Evolutionary conservation across 371 early-diverging fungal species (phyloP), one percentile per base, ranked within the genome.

Genomic region (Saksenaea oblongispora): DNA sequence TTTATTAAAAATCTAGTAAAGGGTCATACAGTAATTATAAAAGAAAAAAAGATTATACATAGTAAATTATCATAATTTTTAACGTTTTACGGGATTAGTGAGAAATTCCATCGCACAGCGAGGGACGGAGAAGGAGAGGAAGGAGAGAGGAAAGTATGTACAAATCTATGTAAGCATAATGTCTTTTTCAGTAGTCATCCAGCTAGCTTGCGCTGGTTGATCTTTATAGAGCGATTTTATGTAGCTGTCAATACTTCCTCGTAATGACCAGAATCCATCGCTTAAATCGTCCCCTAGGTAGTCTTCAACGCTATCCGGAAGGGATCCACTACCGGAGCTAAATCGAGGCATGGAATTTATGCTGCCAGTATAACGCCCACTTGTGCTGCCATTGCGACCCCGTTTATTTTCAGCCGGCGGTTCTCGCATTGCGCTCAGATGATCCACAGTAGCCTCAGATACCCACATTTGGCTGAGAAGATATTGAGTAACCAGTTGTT

Each of bases 371-470:
- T 22, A 22, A n/a, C 10, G 51, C 24, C 51, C 51, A 11, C 51
- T 47, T n/a, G 51, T 47, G 7, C 10, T 47, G 7, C 22, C n/a
- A 47, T n/a, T 47, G 10, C 51, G 51, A 22, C 18, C n/a, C 24
- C 10, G 51, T 22, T 22, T 47, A 0, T 47, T 77, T 59, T 76
- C 82, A 71, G 72, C 71, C 11, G 82, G 63, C 1, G 91, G 88
- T 60, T 91, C 91, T 7, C 91, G 72, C 34, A 76, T 54, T 35
- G 75, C 65, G 56, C 87, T 87, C 35, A 91, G 64, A 59, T 88
- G 87, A 65, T 91, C 91, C 31, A 89, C 83, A 54, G 85, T 87
- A 54, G 83, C 82, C 67, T 91, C 89, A 3, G 81, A 77, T 1
- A 85, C 73, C 77, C 77, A 76, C 9, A 73, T 63, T 10, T 73